phyloP scores from a whole-genome alignment of 1,284 basidiomycete species.

The Clitocybe nebularis region DNA sequence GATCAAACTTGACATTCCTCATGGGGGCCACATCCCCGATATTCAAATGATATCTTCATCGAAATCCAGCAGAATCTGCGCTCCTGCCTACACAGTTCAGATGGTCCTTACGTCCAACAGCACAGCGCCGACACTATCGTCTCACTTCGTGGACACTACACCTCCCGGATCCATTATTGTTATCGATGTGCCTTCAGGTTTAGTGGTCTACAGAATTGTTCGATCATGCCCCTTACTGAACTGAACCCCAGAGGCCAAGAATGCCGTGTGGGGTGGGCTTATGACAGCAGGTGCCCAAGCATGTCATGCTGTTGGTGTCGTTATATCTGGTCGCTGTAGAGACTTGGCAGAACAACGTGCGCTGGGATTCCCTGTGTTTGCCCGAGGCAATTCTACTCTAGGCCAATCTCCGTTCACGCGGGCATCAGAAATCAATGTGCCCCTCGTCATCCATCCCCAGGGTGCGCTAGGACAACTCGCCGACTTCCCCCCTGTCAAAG shows the following conservation, averaged over 20 bases:
- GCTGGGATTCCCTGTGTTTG: slow-evolving; percentile 72
- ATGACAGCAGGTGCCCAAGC: slow-evolving; percentile 83
- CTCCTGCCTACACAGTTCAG: slow-evolving; percentile 88
- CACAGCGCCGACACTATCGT: slow-evolving; percentile 59
- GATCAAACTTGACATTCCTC: slow-evolving; percentile 72
- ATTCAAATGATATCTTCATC: slow-evolving; percentile 52
- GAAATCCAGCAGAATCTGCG: slow-evolving; percentile 48
- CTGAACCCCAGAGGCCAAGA: slow-evolving; percentile 57
- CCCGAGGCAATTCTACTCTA: slow-evolving; percentile 78
- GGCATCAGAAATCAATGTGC: slow-evolving; percentile 74
- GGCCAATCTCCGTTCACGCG: slow-evolving; percentile 89
- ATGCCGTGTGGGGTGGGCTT: slow-evolving; percentile 89
- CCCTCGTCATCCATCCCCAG: slow-evolving; percentile 60
- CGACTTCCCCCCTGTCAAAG: slow-evolving; percentile 52
- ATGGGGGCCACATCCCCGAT: slow-evolving; percentile 84
- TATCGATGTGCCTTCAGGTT: slow-evolving; percentile 75
- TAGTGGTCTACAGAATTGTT: slow-evolving; percentile 14
- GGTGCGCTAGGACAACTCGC: slow-evolving; percentile 24
- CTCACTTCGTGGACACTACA: slow-evolving; percentile 86
- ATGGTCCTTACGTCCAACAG: slow-evolving; percentile 71
- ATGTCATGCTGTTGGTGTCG: slow-evolving; percentile 66
- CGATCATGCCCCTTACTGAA: slow-evolving; percentile 6
- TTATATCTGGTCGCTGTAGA: slow-evolving; percentile 82
- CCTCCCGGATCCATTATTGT: slow-evolving; percentile 69
- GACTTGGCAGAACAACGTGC: slow-evolving; percentile 77